Evolutionary conservation across 2,329 filamentous ascomycete species (phyloP).

Genomic region (Colletotrichum neosansevieriae): DNA sequence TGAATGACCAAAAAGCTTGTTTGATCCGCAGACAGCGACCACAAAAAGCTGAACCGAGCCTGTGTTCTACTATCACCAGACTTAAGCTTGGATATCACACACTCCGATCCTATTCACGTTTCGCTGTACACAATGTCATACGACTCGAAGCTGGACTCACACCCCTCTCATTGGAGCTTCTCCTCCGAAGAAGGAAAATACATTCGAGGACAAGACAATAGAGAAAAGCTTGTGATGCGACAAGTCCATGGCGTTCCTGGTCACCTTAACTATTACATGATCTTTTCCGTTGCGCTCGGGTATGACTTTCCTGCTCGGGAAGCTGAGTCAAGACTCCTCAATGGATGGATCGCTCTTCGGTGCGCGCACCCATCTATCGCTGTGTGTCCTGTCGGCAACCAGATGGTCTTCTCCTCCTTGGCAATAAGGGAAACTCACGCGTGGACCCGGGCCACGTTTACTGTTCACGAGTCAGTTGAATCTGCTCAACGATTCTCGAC

Average conservation of each 20-base stretch:
- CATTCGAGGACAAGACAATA: conserved; percentile 3
- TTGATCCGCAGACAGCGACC: no score
- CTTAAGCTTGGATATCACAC: no score
- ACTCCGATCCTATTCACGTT: no score
- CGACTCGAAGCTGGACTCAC: no score
- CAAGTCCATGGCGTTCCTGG: conserved; percentile 6
- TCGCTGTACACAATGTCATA: no score
- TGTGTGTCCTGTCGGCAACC: background rate
- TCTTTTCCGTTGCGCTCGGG: background rate
- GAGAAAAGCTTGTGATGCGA: conserved; percentile 12
- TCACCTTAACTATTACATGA: conserved; percentile 17
- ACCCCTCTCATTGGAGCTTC: background rate
- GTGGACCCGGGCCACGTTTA: background rate
- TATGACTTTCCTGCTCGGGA: background rate
- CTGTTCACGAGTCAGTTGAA: no score
- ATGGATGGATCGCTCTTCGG: conserved; percentile 11
- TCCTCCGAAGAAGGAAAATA: background rate
- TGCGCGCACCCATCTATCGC: conserved; percentile 26
- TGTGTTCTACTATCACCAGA: no score
- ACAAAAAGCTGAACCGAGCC: no score
- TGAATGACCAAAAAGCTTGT: no score
- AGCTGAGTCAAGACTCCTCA: conserved; percentile 3
- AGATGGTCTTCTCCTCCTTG: background rate
- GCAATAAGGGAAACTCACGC: background rate
- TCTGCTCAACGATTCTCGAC: no score